Conservation (phyloP, 2,329 filamentous ascomycete genomes). For the Periglandula ipomoeae region DNA sequence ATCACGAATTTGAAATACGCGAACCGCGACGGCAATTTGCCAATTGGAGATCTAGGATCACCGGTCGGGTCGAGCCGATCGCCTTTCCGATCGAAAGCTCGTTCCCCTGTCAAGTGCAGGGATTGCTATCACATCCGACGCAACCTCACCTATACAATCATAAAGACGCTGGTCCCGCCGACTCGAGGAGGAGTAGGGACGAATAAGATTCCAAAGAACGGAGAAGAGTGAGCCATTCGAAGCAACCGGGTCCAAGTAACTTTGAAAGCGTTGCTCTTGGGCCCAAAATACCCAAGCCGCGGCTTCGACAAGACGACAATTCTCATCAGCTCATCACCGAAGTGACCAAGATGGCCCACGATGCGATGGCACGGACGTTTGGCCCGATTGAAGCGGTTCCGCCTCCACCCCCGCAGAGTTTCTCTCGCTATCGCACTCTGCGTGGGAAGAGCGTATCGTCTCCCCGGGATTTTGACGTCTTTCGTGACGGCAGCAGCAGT, state of each 20-base stretch:
- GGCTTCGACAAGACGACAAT: too few species aligned
- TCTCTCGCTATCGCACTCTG: slow-evolving; percentile 24
- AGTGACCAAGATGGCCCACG: slow-evolving; percentile 8
- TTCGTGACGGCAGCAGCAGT: slow-evolving; percentile 11
- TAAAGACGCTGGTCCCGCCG: too few species aligned
- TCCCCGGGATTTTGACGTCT: slow-evolving; percentile 21
- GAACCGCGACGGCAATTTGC: neutral
- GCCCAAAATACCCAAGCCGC: too few species aligned
- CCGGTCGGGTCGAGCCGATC: neutral
- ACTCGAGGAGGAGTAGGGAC: too few species aligned
- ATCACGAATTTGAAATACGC: too few species aligned
- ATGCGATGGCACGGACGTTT: slow-evolving; percentile 2
- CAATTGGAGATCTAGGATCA: neutral
- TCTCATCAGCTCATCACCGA: too few species aligned
- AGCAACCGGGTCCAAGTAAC: too few species aligned
- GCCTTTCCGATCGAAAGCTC: neutral
- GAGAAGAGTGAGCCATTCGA: too few species aligned
- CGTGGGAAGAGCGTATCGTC: slow-evolving; percentile 27
- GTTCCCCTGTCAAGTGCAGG: neutral
- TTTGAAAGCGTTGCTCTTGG: too few species aligned
- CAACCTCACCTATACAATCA: neutral
- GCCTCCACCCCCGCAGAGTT: slow-evolving; percentile 13
- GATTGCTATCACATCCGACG: neutral
- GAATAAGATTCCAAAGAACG: too few species aligned
- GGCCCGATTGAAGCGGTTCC: slow-evolving; percentile 10